A percentile compares a stretch with the other conserved stretches of the same genome.
phyloP scores from a whole-genome alignment of 345 rosid genomes.

The Syzygium oleosum region DNA sequence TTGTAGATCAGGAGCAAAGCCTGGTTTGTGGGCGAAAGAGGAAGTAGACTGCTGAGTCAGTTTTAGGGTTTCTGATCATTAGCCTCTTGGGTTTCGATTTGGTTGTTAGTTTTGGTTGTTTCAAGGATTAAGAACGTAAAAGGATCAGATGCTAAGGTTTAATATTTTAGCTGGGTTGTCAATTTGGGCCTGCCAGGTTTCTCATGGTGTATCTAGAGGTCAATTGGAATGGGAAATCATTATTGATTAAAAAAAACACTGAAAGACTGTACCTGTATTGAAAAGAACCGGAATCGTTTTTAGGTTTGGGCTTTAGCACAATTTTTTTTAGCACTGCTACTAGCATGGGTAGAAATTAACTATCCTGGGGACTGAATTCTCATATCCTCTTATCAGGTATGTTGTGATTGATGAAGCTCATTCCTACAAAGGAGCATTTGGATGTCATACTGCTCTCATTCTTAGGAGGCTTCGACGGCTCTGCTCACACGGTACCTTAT shows the following conservation, averaged over 20 bases:
- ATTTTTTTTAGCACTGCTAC: neutral
- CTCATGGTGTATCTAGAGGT: neutral
- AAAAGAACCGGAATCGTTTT: neutral
- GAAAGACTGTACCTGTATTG: neutral
- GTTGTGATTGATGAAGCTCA: slow-evolving; percentile 96
- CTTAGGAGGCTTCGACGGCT: slow-evolving; percentile 85
- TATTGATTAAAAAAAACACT: neutral
- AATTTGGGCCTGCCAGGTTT: neutral
- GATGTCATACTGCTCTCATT: slow-evolving; percentile 93
- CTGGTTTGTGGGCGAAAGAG: neutral
- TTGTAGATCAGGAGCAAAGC: neutral
- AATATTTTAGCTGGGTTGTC: neutral
- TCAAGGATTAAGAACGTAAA: neutral
- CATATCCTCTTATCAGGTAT: slow-evolving; percentile 33
- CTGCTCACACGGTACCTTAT: slow-evolving; percentile 69
- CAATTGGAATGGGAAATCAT: neutral
- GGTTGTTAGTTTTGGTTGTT: neutral
- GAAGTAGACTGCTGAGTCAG: neutral
- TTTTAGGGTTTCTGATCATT: neutral
- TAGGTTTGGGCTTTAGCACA: neutral
- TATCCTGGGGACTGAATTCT: neutral
- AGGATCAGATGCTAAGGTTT: neutral
- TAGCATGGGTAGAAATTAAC: neutral
- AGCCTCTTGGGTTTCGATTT: neutral
- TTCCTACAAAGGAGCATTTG: slow-evolving; percentile 92